Conservation (phyloP, 345 rosid genomes). For the Erodium maritimum region DNA sequence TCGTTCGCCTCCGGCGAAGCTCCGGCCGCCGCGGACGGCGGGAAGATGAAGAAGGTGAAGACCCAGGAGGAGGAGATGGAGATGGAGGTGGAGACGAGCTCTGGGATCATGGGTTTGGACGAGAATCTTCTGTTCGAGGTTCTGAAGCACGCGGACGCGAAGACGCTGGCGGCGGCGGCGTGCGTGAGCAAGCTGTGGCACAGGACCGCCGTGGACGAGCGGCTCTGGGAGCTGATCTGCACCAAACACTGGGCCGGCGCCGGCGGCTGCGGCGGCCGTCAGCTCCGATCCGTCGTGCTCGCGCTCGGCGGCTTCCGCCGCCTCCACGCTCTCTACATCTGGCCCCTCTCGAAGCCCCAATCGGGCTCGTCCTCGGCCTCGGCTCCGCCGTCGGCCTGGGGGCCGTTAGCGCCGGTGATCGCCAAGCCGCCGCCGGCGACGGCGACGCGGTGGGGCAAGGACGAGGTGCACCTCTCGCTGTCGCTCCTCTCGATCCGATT, state of each 20-base stretch:
- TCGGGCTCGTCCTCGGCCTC: slow-evolving; percentile 17
- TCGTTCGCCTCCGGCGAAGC: slow-evolving; percentile 6
- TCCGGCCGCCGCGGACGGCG: slow-evolving; percentile 4
- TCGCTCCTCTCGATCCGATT: neutral
- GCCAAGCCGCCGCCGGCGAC: slow-evolving; percentile 25
- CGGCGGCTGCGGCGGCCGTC: slow-evolving; percentile 59
- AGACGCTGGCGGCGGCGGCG: slow-evolving; percentile 52
- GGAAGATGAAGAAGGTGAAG: slow-evolving; percentile 37
- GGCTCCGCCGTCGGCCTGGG: slow-evolving; percentile 23
- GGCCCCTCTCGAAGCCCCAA: slow-evolving; percentile 57
- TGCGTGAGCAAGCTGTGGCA: slow-evolving; percentile 88
- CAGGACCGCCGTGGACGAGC: slow-evolving; percentile 69
- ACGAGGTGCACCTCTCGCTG: neutral
- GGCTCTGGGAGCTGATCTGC: slow-evolving; percentile 98
- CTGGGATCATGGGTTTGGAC: slow-evolving; percentile 48
- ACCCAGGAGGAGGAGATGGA: neutral
- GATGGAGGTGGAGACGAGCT: neutral
- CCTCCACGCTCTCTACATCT: slow-evolving; percentile 68
- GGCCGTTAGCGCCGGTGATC: slow-evolving; percentile 30
- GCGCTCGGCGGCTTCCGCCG: slow-evolving; percentile 90
- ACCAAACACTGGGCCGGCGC: slow-evolving; percentile 74
- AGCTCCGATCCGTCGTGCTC: slow-evolving; percentile 85
- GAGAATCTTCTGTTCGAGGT: slow-evolving; percentile 84
- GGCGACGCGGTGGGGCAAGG: neutral
- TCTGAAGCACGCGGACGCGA: slow-evolving; percentile 77